Conservation (phyloP, 1,139 yeast species). For the Magnusiomyces fungicola region DNA sequence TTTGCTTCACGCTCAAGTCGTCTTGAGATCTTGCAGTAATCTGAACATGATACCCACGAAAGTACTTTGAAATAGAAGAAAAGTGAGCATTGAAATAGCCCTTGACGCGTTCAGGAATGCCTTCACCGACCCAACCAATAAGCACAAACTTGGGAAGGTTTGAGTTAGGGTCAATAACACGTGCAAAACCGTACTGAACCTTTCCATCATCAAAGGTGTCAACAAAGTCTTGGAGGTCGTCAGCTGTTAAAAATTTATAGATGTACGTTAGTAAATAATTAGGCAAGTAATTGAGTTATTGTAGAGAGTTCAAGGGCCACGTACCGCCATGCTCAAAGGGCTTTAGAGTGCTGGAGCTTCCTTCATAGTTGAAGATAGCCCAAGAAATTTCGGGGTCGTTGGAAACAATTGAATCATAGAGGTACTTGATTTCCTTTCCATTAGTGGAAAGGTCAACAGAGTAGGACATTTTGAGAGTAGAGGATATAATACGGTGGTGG, state of each 20-base stretch:
- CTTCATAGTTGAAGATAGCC: conserved; percentile 39
- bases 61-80: conserved; percentile 35
- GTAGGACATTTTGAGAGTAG: conserved; percentile 25
- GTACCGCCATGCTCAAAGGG: conserved; percentile 31
- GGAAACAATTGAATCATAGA: conserved; percentile 36
- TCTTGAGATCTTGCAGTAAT: conserved; percentile 93
- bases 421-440: conserved; percentile 34
- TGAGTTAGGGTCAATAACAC: conserved; percentile 84
- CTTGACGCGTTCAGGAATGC: conserved; percentile 39
- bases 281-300: background rate
- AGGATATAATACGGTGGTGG: background rate
- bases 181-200: conserved; percentile 84
- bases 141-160: conserved; percentile 77
- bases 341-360: conserved; percentile 30
- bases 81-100: conserved; percentile 40
- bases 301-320: conserved; percentile 6
- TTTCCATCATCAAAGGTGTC: conserved; percentile 79
- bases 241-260: conserved; percentile 28
- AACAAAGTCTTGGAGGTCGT: conserved; percentile 69
- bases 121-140: conserved; percentile 71
- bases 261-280: background rate
- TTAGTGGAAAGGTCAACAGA: conserved; percentile 32
- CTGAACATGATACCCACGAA: conserved; percentile 82
- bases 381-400: conserved; percentile 36
- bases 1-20: conserved; percentile 74